Base-by-base conservation (phyloP, 805 yeast genomes). In the Spathaspora hagerdaliae region DNA sequence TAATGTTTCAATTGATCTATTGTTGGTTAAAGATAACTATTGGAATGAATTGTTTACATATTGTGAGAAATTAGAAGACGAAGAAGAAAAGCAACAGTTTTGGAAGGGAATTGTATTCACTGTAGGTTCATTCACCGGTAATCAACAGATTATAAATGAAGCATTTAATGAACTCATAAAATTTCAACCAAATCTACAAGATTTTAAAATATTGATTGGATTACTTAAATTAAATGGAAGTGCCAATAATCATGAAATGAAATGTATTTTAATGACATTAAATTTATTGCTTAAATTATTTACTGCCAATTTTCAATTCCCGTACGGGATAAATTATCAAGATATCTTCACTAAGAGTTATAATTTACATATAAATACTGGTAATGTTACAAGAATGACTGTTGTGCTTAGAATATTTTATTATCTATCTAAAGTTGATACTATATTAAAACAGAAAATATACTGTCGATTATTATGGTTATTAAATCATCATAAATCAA, bases 31-130 rank as follows among this genome's bases (percentile, higher is more conserved):
- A 11, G 31, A 33, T 15, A 13, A 35, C 7, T 43, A 37, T 31
- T 46, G 50, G 50, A 5, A n/a, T 10, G 27, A 36, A 10, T 43
- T 43, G 32, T 46, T 41, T 19, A 9, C 35, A n/a, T 43, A n/a
- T 26, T 43, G 31, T 26, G 14, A 27, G 12, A 15, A 7, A 27
- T 33, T 19, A 48, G 10, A 33, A 13, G n/a, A 7, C 3, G 14
- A 35, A 24, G 38, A 35, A 15, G 42, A 12, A 29, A 7, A 35
- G 37, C 33, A 19, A 6, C 50, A 69, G 44, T 77, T 84, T 47
- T 78, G 83, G 83, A 72, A 63, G 52, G 89, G 89, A 0, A 67
- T 71, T 40, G 55, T 69, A 0, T 73, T 77, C 50, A 73, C 80
- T 6, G 74, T 74, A 8, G 92, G 88, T 6, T 82, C 87, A 0